Conservation (phyloP, 2,329 filamentous ascomycete genomes). For the Fusarium redolens region DNA sequence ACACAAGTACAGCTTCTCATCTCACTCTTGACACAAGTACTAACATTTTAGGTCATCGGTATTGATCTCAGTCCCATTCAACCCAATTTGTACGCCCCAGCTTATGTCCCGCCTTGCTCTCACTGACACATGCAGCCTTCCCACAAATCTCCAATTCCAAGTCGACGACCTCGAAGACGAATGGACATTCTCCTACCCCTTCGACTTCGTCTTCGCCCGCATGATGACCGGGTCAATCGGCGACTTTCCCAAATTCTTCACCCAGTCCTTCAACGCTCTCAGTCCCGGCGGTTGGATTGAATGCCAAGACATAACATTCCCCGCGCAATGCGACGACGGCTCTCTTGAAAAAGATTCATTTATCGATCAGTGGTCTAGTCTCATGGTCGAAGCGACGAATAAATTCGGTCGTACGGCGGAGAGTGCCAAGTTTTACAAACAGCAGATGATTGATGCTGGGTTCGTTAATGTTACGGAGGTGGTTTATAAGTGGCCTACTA, state of each 20-base stretch:
- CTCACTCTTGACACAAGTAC: accelerated
- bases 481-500: conserved; percentile 62
- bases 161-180: conserved; percentile 56
- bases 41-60: conserved; percentile 48
- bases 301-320: conserved; percentile 56
- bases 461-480: conserved; percentile 63
- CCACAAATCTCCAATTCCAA: conserved; percentile 62
- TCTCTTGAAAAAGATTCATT: conserved; percentile 47
- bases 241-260: conserved; percentile 52
- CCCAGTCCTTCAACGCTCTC: conserved; percentile 52
- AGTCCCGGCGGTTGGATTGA: conserved; percentile 59
- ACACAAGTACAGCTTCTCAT: conserved; percentile 32
- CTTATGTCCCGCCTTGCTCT: no score
- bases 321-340: conserved; percentile 55
- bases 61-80: conserved; percentile 59
- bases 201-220: conserved; percentile 57
- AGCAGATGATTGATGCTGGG: conserved; percentile 61
- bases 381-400: conserved; percentile 47
- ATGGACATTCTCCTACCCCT: conserved; percentile 54
- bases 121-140: conserved; percentile 49
- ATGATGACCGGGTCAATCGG: conserved; percentile 53
- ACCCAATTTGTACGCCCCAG: conserved; percentile 47
- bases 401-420: conserved; percentile 48
- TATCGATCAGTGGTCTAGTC: conserved; percentile 44
- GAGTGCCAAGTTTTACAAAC: conserved; percentile 45